Base-by-base conservation (phyloP, 2,329 filamentous ascomycete species). In the Sclerotinia sclerotiorum region DNA sequence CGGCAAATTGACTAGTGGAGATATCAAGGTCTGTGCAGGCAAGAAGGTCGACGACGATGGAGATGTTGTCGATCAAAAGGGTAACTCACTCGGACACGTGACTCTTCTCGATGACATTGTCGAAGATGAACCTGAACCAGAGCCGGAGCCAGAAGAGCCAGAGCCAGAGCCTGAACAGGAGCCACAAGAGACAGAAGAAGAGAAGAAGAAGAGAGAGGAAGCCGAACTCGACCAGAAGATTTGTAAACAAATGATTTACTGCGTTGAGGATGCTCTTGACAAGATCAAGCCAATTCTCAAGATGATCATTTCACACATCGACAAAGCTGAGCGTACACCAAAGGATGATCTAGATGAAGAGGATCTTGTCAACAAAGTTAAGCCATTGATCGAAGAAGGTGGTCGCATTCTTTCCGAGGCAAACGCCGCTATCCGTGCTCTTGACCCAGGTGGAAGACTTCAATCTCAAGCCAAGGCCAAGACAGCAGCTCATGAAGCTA, bases 341-440 rank as follows among this genome's bases (percentile, higher is more conserved):
- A 90, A 92, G 79, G 92, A 96, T 5, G 93, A 97, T 74, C 88
- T 94, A 32, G 93, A 97, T 76, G 94, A 97, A 78, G 92, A 97
- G 76, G 86, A 91, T 73, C 87, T 97, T 6, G 93, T 97, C 76
- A 88, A 91, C 78, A 86, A 93, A 69, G 92, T 97, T 75, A 92
- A 90, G 79, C 94, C 94, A 0, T 84, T 97, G 19, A 92, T 97
- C 76, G 93, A 97, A 79, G 91, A 97, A 79, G 93, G 89, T 60
- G 87, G 88, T 66, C 88, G 88, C 73, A 93, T 96, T 76, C 84
- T 97, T 19, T 89, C 90, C 74, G 94, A 97, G 79, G 90, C 90
- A 79, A 95, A 97, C 77, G 93, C 93, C 65, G 84, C 90, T 10
- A 92, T 97, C 74, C 92, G 93, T 46, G 93, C 91, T 8, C 87